These are phyloP conservation scores for Alternaria postmessia DNA, from an alignment of 2,329 filamentous ascomycete species.

Conservation along the genomic window DNA sequence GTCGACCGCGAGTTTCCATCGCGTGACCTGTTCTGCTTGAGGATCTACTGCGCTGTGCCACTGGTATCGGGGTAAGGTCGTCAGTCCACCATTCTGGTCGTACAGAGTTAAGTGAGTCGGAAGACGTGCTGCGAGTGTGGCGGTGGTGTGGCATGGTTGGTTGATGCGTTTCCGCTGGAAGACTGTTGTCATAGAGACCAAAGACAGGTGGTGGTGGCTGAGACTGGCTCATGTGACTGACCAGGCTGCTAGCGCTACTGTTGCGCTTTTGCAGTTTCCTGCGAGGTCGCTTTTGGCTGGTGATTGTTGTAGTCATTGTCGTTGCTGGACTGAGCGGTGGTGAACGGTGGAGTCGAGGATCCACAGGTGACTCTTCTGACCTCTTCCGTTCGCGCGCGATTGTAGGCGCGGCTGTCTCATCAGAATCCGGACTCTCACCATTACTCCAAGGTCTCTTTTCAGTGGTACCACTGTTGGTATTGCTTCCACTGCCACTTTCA, in stretches of 20 bases:
- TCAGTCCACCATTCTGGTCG: slow-evolving; percentile 16
- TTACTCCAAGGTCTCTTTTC: slow-evolving; percentile 9
- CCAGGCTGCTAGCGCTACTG: slow-evolving; percentile 13
- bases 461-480: slow-evolving; percentile 14
- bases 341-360: slow-evolving; percentile 8
- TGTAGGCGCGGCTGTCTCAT: not conserved
- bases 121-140: slow-evolving; percentile 8
- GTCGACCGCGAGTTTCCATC: not conserved
- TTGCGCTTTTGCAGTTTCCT: slow-evolving; percentile 16
- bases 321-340: slow-evolving; percentile 10
- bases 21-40: not conserved
- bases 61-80: slow-evolving; percentile 5
- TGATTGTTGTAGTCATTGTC: slow-evolving; percentile 17
- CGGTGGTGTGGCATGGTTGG: slow-evolving; percentile 1
- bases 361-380: slow-evolving; percentile 20
- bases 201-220: not conserved
- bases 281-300: not conserved
- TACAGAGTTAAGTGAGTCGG: slow-evolving; percentile 1
- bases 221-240: slow-evolving; percentile 2
- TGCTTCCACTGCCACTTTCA: slow-evolving; percentile 24
- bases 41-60: not conserved
- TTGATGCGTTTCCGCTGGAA: not conserved
- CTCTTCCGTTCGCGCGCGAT: not conserved
- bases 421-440: slow-evolving; percentile 3
- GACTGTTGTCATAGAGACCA: not conserved